phyloP scores from a whole-genome alignment of 495 filamentous ascomycete species.

The Penicillium arizonense region DNA sequence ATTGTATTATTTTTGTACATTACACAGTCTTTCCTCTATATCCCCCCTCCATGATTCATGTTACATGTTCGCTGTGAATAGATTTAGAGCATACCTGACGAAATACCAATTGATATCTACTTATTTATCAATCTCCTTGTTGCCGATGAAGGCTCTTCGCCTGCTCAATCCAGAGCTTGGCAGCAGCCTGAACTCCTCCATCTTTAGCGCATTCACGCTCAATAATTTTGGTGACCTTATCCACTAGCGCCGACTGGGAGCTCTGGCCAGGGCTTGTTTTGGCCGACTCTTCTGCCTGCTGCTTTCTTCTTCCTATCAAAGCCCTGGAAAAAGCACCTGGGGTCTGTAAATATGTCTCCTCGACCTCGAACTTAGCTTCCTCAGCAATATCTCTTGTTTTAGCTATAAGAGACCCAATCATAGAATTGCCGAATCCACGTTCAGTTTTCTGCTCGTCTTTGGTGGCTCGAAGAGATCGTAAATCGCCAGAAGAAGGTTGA shows the following conservation, averaged over 20 bases:
- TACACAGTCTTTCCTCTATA: conserved; percentile 19
- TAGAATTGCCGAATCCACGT: conserved; percentile 43
- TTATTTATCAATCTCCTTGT: background rate
- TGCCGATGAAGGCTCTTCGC: conserved; percentile 29
- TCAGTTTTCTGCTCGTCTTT: conserved; percentile 36
- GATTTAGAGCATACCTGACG: background rate
- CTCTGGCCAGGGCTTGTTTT: background rate
- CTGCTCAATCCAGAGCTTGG: conserved; percentile 46
- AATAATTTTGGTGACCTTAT: conserved; percentile 31
- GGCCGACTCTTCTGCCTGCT: conserved; percentile 16
- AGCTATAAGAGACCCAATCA: conserved; percentile 71
- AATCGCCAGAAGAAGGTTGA: conserved; percentile 37
- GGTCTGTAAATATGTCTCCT: conserved; percentile 79
- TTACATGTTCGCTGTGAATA: conserved; percentile 3
- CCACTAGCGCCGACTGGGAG: background rate
- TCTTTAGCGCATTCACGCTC: conserved; percentile 41
- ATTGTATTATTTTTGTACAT: conserved; percentile 13
- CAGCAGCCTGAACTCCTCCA: conserved; percentile 33
- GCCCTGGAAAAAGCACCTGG: conserved; percentile 87
- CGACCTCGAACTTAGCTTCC: conserved; percentile 71
- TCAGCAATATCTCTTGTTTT: conserved; percentile 66
- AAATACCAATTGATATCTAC: conserved; percentile 1
- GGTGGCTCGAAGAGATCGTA: conserved; percentile 39
- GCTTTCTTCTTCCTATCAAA: conserved; percentile 60
- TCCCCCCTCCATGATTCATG: conserved; percentile 16